These are phyloP conservation scores for Porphyrellus cyaneotinctus DNA, from an alignment of 768 basidiomycete genomes.

Conservation along the genomic window DNA sequence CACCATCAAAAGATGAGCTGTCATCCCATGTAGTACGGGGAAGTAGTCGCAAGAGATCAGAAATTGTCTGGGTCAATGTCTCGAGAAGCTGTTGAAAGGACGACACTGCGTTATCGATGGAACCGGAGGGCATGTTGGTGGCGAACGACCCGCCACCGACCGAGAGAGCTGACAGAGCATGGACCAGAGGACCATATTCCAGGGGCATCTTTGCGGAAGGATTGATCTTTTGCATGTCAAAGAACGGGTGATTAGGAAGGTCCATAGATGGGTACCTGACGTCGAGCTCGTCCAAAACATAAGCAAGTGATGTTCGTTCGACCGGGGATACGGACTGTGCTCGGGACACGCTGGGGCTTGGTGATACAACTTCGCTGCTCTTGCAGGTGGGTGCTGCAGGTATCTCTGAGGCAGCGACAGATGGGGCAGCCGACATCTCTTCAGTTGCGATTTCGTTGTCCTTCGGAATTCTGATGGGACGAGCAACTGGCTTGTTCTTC, in stretches of 20 bases:
- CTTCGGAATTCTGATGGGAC: constrained; percentile 54
- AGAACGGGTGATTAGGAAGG: constrained; percentile 68
- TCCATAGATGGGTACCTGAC: constrained; percentile 59
- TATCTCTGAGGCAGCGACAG: constrained; percentile 48
- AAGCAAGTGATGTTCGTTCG: constrained; percentile 51
- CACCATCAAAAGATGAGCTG: constrained; percentile 83
- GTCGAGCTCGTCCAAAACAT: constrained; percentile 67
- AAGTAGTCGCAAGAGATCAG: constrained; percentile 77
- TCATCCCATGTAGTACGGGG: constrained; percentile 90
- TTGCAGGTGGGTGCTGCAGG: constrained; percentile 35
- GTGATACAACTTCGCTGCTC: constrained; percentile 34
- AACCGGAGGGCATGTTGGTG: constrained; percentile 72
- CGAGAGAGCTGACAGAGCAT: constrained; percentile 81
- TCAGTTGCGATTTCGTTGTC: constrained; percentile 49
- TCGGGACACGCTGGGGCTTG: constrained; percentile 54
- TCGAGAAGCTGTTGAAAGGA: constrained; percentile 87
- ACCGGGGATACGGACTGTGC: constrained; percentile 52
- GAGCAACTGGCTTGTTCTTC: constrained; percentile 67
- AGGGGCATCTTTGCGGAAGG: constrained; percentile 77
- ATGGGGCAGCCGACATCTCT: constrained; percentile 40
- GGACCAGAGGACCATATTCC: constrained; percentile 81
- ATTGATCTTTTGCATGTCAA: constrained; percentile 66
- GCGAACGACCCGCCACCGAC: constrained; percentile 83
- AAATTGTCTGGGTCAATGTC: constrained; percentile 86
- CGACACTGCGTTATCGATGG: constrained; percentile 87